Conservation (phyloP, 164 flowering plant genomes). For the Vitis rotundifolia region DNA sequence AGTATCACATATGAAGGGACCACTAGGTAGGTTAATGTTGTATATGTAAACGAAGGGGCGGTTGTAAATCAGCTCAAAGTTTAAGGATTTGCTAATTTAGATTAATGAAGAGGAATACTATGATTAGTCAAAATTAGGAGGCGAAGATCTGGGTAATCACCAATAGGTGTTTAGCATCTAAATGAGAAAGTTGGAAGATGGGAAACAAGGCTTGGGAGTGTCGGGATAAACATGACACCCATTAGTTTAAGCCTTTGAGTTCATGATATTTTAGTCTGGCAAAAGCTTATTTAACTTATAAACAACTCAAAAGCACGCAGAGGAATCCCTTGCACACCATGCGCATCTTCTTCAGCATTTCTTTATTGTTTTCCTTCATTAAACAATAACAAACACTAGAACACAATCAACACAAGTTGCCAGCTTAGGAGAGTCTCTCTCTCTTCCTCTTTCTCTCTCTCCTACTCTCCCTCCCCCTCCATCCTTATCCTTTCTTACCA, state of each 20-base stretch:
- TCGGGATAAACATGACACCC: constrained; percentile 57
- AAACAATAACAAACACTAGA: constrained; percentile 8
- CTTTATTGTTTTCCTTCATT: constrained; percentile 9
- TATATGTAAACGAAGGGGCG: not conserved
- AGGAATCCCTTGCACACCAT: constrained; percentile 36
- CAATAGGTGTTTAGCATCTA: constrained; percentile 17
- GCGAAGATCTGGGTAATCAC: constrained; percentile 7
- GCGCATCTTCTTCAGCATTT: constrained; percentile 27
- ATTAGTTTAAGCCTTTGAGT: constrained; percentile 19
- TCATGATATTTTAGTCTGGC: not conserved
- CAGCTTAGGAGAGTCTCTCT: constrained; percentile 22
- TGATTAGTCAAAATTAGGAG: constrained; percentile 7
- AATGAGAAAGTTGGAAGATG: constrained; percentile 42
- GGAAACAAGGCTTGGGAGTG: constrained; percentile 45
- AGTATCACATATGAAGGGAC: too few relatives aligned
- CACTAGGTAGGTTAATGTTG: not conserved
- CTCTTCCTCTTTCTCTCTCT: constrained; percentile 10
- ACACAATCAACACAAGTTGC: constrained; percentile 19
- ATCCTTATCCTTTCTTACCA: constrained; percentile 42
- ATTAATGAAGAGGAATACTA: not conserved
- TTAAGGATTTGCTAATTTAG: constrained; percentile 13
- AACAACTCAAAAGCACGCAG: constrained; percentile 26
- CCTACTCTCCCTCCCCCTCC: not conserved
- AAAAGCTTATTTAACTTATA: constrained; percentile 5
- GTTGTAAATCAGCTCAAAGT: not conserved